A percentile compares a stretch with the other conserved stretches of the same genome.
phyloP scores from a whole-genome alignment of 352 stramenopile species.

The Phytophthora idaei region DNA sequence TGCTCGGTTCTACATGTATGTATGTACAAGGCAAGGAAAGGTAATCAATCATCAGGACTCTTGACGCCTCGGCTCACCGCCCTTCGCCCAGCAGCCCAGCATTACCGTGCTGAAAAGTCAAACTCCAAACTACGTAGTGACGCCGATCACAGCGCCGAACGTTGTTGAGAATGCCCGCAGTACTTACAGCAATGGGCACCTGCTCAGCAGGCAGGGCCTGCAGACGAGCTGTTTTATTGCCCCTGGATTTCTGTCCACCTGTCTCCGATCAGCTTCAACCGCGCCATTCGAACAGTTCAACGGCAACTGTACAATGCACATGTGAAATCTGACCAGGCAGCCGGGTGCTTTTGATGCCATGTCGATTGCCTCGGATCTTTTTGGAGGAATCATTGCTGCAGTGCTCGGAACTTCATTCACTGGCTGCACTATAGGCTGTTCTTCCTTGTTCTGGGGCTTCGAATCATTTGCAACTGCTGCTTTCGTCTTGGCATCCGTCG shows the following conservation, averaged over 20 bases:
- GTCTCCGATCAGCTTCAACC: constrained; percentile 14
- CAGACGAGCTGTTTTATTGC: constrained; percentile 6
- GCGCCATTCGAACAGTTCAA: constrained; percentile 4
- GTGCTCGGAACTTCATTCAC: not conserved
- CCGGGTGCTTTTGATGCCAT: too few species aligned
- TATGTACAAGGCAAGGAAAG: too few species aligned
- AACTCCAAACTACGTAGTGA: not conserved
- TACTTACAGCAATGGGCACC: not conserved
- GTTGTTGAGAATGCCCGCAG: not conserved
- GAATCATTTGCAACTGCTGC: constrained; percentile 4
- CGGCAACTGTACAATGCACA: not conserved
- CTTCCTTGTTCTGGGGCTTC: constrained; percentile 1
- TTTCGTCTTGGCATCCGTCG: constrained; percentile 18
- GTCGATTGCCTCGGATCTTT: too few species aligned
- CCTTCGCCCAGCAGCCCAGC: too few species aligned
- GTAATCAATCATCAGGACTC: constrained; percentile 3
- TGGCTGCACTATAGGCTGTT: not conserved
- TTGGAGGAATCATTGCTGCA: not conserved
- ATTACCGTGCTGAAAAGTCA: too few species aligned
- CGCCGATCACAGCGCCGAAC: not conserved
- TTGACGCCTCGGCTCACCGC: constrained; percentile 6
- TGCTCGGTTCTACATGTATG: too few species aligned
- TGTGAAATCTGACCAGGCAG: too few species aligned
- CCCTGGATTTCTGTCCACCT: constrained; percentile 45
- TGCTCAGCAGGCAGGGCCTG: not conserved